Evolutionary conservation across 306 rosid species (phyloP), one percentile per base, ranked within the genome.

Genomic region (Castanopsis chinensis): DNA sequence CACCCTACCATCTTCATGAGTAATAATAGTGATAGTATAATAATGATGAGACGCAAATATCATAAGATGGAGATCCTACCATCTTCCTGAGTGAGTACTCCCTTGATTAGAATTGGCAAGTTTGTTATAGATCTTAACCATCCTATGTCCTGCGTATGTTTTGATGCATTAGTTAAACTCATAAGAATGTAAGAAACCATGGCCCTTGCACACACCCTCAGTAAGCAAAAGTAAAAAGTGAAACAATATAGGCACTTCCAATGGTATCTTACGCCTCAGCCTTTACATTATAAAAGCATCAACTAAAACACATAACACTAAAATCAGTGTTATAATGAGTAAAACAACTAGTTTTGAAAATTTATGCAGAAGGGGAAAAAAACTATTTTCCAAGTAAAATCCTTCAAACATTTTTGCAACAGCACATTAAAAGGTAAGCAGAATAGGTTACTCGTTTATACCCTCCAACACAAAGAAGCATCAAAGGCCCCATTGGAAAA

Each of bases 381-480:
- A 41, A 41, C 49, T 8, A 41, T 41, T 41, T 41, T 41, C 3
- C 11, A 41, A 41, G 9, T 9, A 45, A 45, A 45, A 45, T 9
- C 1, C 11, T 45, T 45, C 17, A 2, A 45, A 45, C 53, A 45
- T 45, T 45, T 45, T 45, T 45, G 53, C 53, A 45, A 45, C 53
- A 45, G 53, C 53, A 45, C 1, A 45, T 12, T 45, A 45, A 10
- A 11, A 75, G 12, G 8, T 30, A 54, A 63, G 4, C 53, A 28
- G 33, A 70, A 69, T 60, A 59, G 53, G 69, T 64, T 5, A 14
- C 43, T 33, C 25, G 18, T 19, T 43, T 56, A 7, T 84, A 90
- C 94, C 87, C 87, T 64, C 94, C 94, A 90, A 64, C 73, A n/a
- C 59, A 90, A 75, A 20, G 94, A 88, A 81, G 88, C 78, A 76